Evolutionary conservation across 805 yeast species (phyloP), one percentile per base, ranked within the genome.

Genomic region (Wickerhamiella hasegawae): DNA sequence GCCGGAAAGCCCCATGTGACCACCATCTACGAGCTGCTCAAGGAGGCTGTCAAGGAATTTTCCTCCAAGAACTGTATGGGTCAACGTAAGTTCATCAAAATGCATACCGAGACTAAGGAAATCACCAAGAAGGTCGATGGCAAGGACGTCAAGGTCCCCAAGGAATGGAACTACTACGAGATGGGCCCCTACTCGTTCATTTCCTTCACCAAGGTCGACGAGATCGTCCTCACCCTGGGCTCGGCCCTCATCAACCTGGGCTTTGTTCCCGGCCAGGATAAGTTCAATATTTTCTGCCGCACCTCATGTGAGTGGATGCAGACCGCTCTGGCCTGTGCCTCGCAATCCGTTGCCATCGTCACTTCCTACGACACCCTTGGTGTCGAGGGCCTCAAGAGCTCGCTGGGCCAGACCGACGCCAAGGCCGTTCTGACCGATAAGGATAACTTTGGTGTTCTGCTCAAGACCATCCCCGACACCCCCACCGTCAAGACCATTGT

Each of bases 301-400:
- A 90, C 98, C 11, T 79, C 93, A 12, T 76, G 71, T 38, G 73
- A 72, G 52, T 87, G 97, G 97, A 71, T 87, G 82, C 79, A 81
- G 60, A 69, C 81, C 22, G 87, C 73, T 44, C 56, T 82, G 40
- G 94, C 85, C 12, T 68, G 82, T 35, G 71, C 72, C 47, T 63
- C 84, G 35, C 95, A 83, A 58, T 60, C 69, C 33, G 76, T 90
- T 40, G 80, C 97, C 18, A 68, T 79, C 38, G 97, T 84, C 28
- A 90, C 98, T 12, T 97, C 98, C 26, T 90, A 90, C 58, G 53
- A 49, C 31, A 49, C 52, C 16, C 43, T 49, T 11, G 51, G 53
- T 22, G 36, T 39, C 16, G 47, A 46, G 28, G 61, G 60, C 18
- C 67, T 85, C 51, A 77, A 76, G 38, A 93, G 79, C 58, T 84